Conservation (phyloP, 805 yeast genomes). For the Lipomyces orientalis region DNA sequence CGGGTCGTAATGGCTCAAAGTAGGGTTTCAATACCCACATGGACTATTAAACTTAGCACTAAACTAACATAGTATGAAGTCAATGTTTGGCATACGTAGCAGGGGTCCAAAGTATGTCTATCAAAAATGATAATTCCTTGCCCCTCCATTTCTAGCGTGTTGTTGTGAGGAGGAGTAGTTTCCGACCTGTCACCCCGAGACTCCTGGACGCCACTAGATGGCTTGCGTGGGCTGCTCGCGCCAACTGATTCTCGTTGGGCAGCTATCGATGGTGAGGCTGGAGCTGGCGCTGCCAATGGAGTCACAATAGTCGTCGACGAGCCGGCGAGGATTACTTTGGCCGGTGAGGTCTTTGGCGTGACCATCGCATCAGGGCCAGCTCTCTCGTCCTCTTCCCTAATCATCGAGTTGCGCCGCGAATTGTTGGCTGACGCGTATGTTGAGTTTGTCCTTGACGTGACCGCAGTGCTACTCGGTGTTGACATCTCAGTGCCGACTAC, state of each 20-base stretch:
- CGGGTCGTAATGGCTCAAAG: slow-evolving; percentile 62
- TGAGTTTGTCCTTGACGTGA: slow-evolving; percentile 17
- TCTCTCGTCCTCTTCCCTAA: slow-evolving; percentile 5
- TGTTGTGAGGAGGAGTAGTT: not conserved
- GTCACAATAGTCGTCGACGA: slow-evolving; percentile 8
- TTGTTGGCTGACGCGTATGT: slow-evolving; percentile 1
- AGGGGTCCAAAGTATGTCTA: slow-evolving; percentile 59
- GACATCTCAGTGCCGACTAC: slow-evolving; percentile 2
- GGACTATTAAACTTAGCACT: slow-evolving; percentile 48
- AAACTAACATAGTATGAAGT: not conserved
- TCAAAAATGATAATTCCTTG: slow-evolving; percentile 88
- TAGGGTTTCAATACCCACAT: slow-evolving; percentile 93
- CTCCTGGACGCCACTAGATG: not conserved
- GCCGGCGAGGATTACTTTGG: not conserved
- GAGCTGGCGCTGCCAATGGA: not conserved
- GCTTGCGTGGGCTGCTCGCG: slow-evolving; percentile 12
- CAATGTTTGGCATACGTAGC: slow-evolving; percentile 52
- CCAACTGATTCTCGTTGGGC: slow-evolving; percentile 14
- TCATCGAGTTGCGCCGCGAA: slow-evolving; percentile 21
- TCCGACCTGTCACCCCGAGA: not conserved
- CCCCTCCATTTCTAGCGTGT: slow-evolving; percentile 72
- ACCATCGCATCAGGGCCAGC: not conserved
- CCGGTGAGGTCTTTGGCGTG: slow-evolving; percentile 10
- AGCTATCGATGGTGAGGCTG: slow-evolving; percentile 3
- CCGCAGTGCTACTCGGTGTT: slow-evolving; percentile 19